phyloP scores from a whole-genome alignment of 1,284 basidiomycete genomes.

The Apiotrichum porosum region DNA sequence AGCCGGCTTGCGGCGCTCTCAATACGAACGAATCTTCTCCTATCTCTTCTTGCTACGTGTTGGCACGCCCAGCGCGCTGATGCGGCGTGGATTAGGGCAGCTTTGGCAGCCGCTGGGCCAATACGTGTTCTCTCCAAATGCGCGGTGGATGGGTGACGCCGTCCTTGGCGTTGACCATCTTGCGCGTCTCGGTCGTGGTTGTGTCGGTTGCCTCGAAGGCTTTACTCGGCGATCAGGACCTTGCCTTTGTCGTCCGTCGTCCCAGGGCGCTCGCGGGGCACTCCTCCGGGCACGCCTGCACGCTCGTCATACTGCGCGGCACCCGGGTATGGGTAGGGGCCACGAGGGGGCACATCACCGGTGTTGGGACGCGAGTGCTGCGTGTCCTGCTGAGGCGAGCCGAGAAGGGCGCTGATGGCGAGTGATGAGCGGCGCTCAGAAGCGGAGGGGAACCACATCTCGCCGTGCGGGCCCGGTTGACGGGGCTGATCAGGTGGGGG shows the following conservation, averaged over 20 bases:
- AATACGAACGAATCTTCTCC: not conserved
- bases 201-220: no score
- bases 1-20: not conserved
- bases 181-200: no score
- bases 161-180: no score
- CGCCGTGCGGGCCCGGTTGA: slow-evolving; percentile 9
- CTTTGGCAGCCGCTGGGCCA: no score
- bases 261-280: not conserved
- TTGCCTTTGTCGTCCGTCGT: slow-evolving; percentile 1
- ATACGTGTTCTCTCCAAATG: no score
- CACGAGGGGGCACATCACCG: slow-evolving; percentile 1
- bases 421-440: slow-evolving; percentile 39
- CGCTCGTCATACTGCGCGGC: slow-evolving; percentile 3
- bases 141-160: no score
- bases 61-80: no score
- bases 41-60: no score
- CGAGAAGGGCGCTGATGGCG: slow-evolving; percentile 42
- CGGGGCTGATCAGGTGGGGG: slow-evolving; percentile 7
- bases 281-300: not conserved
- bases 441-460: slow-evolving; percentile 40
- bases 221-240: slow-evolving; percentile 4
- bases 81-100: no score
- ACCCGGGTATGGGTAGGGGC: not conserved
- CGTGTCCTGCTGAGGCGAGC: slow-evolving; percentile 35
- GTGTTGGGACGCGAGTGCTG: slow-evolving; percentile 24